phyloP scores from a whole-genome alignment of 257 asterid genomes.

The Buddleja alternifolia region DNA sequence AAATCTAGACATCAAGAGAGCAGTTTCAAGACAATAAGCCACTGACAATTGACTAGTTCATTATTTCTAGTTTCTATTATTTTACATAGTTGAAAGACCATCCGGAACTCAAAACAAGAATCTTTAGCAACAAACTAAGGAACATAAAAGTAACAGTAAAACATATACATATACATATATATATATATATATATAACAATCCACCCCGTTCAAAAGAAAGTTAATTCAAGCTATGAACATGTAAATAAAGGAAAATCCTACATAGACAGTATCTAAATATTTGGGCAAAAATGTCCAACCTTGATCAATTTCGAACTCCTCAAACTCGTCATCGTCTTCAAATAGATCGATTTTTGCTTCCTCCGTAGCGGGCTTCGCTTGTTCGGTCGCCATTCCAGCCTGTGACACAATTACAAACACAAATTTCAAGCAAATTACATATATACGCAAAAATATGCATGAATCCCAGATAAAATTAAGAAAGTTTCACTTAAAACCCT shows the following conservation, averaged over 20 bases:
- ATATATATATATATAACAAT: too few relatives aligned
- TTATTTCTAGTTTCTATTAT: neutral
- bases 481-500: slow-evolving; percentile 14
- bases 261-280: neutral
- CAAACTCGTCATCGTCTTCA: slow-evolving; percentile 89
- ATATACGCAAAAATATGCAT: neutral
- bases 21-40: too few relatives aligned
- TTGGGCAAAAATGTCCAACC: slow-evolving; percentile 35
- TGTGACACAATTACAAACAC: slow-evolving; percentile 6
- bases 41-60: too few relatives aligned
- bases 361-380: slow-evolving; percentile 63
- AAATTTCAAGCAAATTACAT: neutral
- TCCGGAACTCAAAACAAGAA: neutral
- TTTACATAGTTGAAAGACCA: neutral
- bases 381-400: slow-evolving; percentile 70
- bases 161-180: too few relatives aligned
- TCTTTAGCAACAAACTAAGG: neutral
- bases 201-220: slow-evolving; percentile 16
- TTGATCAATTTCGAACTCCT: slow-evolving; percentile 77
- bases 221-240: neutral
- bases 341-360: slow-evolving; percentile 77
- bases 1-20: too few relatives aligned
- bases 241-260: slow-evolving; percentile 15
- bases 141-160: neutral
- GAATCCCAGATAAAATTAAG: neutral